These are phyloP conservation scores for Rubroboletus satanas DNA, from an alignment of 768 basidiomycete species.

Conservation along the genomic window DNA sequence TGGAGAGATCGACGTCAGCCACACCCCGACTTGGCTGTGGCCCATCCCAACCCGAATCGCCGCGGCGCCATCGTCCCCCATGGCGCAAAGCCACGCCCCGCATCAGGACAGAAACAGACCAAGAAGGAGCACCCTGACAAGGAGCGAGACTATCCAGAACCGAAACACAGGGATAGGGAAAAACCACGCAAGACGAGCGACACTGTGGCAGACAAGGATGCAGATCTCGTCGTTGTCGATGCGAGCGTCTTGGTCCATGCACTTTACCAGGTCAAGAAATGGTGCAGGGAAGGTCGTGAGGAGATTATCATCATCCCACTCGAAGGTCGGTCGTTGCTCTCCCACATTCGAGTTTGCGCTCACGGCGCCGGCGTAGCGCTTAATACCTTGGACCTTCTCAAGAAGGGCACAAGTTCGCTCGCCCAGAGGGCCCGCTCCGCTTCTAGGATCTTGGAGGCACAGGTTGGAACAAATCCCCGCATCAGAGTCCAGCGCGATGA, in stretches of 20 bases:
- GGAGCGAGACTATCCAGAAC: slow-evolving; percentile 21
- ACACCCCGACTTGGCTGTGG: slow-evolving; percentile 12
- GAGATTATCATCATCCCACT: slow-evolving; percentile 83
- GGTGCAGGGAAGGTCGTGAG: slow-evolving; percentile 72
- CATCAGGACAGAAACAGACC: slow-evolving; percentile 15
- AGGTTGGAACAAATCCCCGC: slow-evolving; percentile 78
- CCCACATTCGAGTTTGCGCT: slow-evolving; percentile 1
- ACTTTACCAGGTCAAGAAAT: slow-evolving; percentile 73
- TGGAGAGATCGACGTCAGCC: slow-evolving; percentile 53
- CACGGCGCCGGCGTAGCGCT: slow-evolving; percentile 49
- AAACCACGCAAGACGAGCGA: slow-evolving; percentile 24
- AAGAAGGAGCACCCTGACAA: slow-evolving; percentile 24
- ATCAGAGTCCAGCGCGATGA: slow-evolving; percentile 80
- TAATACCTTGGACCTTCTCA: slow-evolving; percentile 87
- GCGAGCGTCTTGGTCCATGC: slow-evolving; percentile 80
- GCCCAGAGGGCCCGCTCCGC: slow-evolving; percentile 84
- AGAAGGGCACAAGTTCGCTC: slow-evolving; percentile 78
- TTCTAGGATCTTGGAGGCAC: slow-evolving; percentile 83
- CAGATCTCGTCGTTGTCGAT: slow-evolving; percentile 74
- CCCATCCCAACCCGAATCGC: slow-evolving; percentile 18
- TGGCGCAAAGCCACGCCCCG: slow-evolving; percentile 23
- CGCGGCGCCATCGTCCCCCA: slow-evolving; percentile 11
- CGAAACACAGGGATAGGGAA: slow-evolving; percentile 15
- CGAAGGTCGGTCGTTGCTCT: slow-evolving; percentile 58
- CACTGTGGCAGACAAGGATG: slow-evolving; percentile 49